phyloP scores from a whole-genome alignment of 768 basidiomycete species.

The Lanmaoa rubissima region DNA sequence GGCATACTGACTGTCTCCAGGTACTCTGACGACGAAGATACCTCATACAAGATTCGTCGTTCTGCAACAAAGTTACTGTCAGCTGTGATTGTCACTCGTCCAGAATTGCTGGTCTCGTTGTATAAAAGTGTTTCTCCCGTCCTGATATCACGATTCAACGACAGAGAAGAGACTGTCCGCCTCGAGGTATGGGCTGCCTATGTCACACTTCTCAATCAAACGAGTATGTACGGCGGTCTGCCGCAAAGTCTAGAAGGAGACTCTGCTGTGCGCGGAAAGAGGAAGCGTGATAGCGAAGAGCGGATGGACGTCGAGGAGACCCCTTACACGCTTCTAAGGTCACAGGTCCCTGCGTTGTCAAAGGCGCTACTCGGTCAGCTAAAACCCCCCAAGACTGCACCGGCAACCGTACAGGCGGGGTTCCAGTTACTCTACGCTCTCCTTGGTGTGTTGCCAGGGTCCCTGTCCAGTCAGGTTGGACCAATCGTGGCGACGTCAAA shows the following conservation, averaged over 20 bases:
- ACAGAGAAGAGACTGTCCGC: conserved; percentile 93
- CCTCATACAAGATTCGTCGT: conserved; percentile 95
- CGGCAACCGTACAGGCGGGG: conserved; percentile 80
- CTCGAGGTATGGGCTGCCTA: conserved; percentile 92
- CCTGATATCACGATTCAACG: conserved; percentile 87
- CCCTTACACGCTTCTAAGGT: conserved; percentile 66
- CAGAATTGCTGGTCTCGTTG: conserved; percentile 75
- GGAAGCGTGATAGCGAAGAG: conserved; percentile 75
- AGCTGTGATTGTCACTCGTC: conserved; percentile 84
- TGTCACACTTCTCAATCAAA: conserved; percentile 77
- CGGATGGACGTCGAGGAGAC: conserved; percentile 74
- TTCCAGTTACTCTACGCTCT: conserved; percentile 77
- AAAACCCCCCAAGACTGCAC: conserved; percentile 72
- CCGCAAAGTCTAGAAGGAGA: conserved; percentile 50
- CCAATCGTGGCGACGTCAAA: conserved; percentile 64
- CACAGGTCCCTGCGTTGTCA: conserved; percentile 75
- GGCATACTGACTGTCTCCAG: conserved; percentile 37
- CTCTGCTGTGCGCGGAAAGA: conserved; percentile 54
- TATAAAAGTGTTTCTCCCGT: conserved; percentile 86
- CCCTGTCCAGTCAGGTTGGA: conserved; percentile 65
- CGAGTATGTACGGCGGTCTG: conserved; percentile 70
- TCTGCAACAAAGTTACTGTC: conserved; percentile 88
- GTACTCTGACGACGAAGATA: conserved; percentile 97
- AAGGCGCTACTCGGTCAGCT: conserved; percentile 86
- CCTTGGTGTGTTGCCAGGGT: conserved; percentile 80